Evolutionary conservation across 176 grass and related monocot genomes (phyloP), one percentile per base, ranked within the genome.

Genomic region (Cenchrus fungigraminus): DNA sequence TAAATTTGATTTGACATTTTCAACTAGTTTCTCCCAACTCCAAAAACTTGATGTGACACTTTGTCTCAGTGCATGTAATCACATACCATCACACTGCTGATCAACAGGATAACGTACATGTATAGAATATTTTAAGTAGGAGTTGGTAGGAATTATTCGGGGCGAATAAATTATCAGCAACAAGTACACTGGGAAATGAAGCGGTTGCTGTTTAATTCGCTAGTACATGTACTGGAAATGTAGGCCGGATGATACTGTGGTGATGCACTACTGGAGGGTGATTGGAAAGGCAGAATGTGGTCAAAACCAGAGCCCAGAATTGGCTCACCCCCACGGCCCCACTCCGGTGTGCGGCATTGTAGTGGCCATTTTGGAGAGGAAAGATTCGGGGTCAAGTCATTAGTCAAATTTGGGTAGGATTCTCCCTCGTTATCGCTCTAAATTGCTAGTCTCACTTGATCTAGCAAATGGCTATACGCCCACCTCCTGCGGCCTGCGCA

Each of bases 351-450:
- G 44, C 4, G 68, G 67, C 54, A n/a, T 25, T n/a, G 9, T 62
- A 62, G 68, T 69, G 53, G 31, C 31, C 37, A 37, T 83, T 83
- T 67, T 52, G 47, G 50, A 72, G 50, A 72, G 82, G 68, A 42
- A 77, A 81, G 80, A 87, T 87, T 79, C 79, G 58, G 57, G 69
- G 84, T 86, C 79, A 90, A 79, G 56, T 83, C 73, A 43, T 20
- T 37, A 71, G 53, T 82, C 80, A 85, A 86, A 86, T 17, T 58
- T 29, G 10, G 82, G 68, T 85, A 52, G 19, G 76, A 76, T 85
- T 63, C 25, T 65, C 20, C 11, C 16, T 53, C 50, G 22, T 89
- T 31, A 16, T 55, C 11, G 1, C 14, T 58, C 46, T 71, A 53
- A 73, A 8, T 67, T 53, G 20, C 78, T 78, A 53, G 37, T 3